Evolutionary conservation across 768 basidiomycete genomes (phyloP).

Genomic region (Leccinellum rugosiceps): DNA sequence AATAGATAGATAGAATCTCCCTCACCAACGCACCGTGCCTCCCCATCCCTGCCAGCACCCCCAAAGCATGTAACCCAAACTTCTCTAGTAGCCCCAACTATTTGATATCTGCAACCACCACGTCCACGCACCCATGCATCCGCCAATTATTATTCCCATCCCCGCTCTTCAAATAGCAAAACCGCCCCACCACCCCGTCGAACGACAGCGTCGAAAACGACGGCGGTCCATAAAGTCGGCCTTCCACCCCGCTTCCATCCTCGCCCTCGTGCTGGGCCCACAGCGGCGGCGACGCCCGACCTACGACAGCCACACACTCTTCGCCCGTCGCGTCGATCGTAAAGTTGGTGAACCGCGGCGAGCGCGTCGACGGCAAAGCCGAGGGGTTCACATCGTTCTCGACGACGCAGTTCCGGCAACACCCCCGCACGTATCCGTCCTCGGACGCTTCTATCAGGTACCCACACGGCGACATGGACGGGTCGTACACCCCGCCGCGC

Average conservation of each 20-base stretch:
- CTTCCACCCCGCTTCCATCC: background rate
- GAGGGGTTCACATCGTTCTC: background rate
- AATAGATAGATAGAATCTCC: background rate
- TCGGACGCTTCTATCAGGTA: constrained; percentile 1
- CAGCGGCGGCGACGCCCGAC: background rate
- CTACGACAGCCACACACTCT: background rate
- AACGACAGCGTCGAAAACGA: background rate
- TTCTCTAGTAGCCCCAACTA: background rate
- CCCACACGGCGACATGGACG: background rate
- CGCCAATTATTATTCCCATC: background rate
- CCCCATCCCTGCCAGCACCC: no score
- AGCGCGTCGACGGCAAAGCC: background rate
- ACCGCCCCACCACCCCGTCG: background rate
- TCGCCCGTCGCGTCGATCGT: background rate
- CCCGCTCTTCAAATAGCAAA: background rate
- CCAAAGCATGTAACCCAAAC: no score
- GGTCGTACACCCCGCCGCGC: background rate
- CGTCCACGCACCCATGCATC: background rate
- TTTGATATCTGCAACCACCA: background rate
- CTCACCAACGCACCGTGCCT: background rate
- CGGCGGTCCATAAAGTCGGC: background rate
- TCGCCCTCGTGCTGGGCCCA: background rate
- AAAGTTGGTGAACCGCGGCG: background rate
- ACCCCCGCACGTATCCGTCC: constrained; percentile 4
- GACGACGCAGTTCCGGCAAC: background rate